Percentiles rank a stretch among this genome's conserved stretches.
phyloP scores from a whole-genome alignment of 2,329 filamentous ascomycete species.

The Xylariales sp. region DNA sequence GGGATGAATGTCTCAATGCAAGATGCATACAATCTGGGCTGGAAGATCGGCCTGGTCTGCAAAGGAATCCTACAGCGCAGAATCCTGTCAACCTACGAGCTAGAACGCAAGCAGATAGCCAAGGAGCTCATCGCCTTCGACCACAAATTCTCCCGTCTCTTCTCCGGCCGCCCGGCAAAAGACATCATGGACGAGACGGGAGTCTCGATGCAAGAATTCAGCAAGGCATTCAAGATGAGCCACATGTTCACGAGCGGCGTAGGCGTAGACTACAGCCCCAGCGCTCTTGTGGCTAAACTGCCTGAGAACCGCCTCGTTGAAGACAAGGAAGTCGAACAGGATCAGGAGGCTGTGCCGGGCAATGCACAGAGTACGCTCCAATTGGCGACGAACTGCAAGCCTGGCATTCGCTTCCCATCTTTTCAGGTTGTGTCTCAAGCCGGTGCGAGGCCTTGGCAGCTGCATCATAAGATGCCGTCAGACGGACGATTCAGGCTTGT shows the following conservation, averaged over 20 bases:
- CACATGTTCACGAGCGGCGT: slow-evolving; percentile 20
- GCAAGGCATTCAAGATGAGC: slow-evolving; percentile 18
- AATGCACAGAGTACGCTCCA: slow-evolving; percentile 27
- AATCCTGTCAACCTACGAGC: slow-evolving; percentile 37
- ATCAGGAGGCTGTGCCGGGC: slow-evolving; percentile 10
- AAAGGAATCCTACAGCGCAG: slow-evolving; percentile 26
- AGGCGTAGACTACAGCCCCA: slow-evolving; percentile 21
- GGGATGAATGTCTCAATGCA: slow-evolving; percentile 61
- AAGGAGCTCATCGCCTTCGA: slow-evolving; percentile 55
- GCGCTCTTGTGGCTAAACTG: slow-evolving; percentile 14
- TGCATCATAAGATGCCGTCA: slow-evolving; percentile 47
- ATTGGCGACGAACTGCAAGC: slow-evolving; percentile 35
- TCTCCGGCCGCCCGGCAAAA: slow-evolving; percentile 46
- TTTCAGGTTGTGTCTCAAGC: slow-evolving; percentile 54
- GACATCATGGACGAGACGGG: slow-evolving; percentile 52
- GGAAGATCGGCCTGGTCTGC: slow-evolving; percentile 37
- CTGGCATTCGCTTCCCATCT: slow-evolving; percentile 53
- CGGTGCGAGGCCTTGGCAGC: slow-evolving; percentile 48
- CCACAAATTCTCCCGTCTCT: slow-evolving; percentile 42
- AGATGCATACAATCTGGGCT: slow-evolving; percentile 44
- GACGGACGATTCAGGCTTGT: slow-evolving; percentile 53
- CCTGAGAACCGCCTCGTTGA: slow-evolving; percentile 36
- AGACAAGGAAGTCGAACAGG: slow-evolving; percentile 29
- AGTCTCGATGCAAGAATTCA: slow-evolving; percentile 52
- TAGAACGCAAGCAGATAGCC: slow-evolving; percentile 49